Base-by-base conservation (phyloP, 1,284 basidiomycete genomes). In the Heterobasidion irregulare region DNA sequence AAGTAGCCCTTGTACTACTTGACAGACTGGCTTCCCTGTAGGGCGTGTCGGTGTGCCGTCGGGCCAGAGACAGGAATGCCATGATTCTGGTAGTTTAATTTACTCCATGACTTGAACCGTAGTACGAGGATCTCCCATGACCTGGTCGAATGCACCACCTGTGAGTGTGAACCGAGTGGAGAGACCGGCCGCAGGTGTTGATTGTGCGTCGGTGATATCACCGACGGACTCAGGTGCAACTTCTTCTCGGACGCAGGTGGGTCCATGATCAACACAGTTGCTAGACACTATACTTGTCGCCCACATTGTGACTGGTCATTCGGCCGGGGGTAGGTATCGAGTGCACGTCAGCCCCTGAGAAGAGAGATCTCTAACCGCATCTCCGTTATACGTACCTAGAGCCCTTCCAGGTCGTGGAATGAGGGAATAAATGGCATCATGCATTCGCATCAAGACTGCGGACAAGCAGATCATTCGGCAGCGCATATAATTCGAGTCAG, bases 201-300 rank as follows among this genome's bases (percentile, higher is more conserved):
- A 26, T 26, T 26, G 26, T 88, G 87, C 19, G 70, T 90, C 36
- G 84, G 83, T 61, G 88, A 94, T 62, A 92, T 94, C 61, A 83
- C 88, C 0, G 82, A 79, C 41, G 86, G 92, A 64, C 68, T 92
- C 18, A 72, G 88, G 36, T 82, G 84, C 2, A 72, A 80, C 54
- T 62, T 94, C 32, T 86, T 95, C 69, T 77, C 83, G 6, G 79
- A 77, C 2, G 82, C 83, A 6, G 79, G 86, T 19, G 92, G 90
- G 4, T 72, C 81, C 32, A 76, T 87, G 0, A 89, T 26, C 26
- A 26, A 26, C 26, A 26, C 26, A 26, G 26, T 26, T 26, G 4
- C 26, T 26, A 26, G 26, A 26, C 26, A 26, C 26, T 26, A 26
- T 26, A 26, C 26, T 26, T 26, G 26, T 26, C 26, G 26, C 4